These are phyloP conservation scores for Neurospora sp. DNA, from an alignment of 495 filamentous ascomycete species.

Conservation along the genomic window DNA sequence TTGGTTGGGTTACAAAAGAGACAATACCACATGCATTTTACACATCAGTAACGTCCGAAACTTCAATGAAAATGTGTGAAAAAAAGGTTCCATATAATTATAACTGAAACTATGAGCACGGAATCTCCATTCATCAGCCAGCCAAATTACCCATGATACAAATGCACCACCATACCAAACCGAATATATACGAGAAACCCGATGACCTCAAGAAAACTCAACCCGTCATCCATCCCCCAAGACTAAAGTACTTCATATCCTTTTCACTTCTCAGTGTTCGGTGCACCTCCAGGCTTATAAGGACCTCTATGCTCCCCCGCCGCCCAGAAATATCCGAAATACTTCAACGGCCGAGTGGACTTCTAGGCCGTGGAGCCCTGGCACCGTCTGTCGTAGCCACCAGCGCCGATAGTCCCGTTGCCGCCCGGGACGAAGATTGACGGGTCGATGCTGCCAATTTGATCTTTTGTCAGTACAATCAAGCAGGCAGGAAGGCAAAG, in stretches of 20 bases:
- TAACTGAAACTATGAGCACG: neutral
- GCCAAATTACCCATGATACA: neutral
- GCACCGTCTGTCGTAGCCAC: conserved; percentile 21
- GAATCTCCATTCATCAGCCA: neutral
- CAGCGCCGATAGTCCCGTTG: conserved; percentile 10
- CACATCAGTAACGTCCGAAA: neutral
- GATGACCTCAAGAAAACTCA: neutral
- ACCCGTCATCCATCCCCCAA: neutral
- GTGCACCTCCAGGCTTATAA: neutral
- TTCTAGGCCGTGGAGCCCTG: neutral
- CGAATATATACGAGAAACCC: neutral
- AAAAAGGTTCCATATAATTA: neutral
- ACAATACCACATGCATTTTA: neutral
- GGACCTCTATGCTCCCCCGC: neutral
- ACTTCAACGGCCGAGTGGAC: neutral
- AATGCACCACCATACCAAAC: neutral
- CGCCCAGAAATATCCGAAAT: neutral
- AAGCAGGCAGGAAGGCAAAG: neutral
- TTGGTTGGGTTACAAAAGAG: neutral
- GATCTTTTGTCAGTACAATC: neutral
- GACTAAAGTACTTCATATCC: neutral
- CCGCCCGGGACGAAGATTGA: conserved; percentile 10
- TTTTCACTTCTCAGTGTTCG: neutral
- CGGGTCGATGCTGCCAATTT: conserved; percentile 9
- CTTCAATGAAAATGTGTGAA: too few relatives aligned